Percentiles rank a stretch among this genome's conserved stretches.
Evolutionary conservation across 2,329 filamentous ascomycete species (phyloP).

Genomic region (Ophiosphaerella korrae): DNA sequence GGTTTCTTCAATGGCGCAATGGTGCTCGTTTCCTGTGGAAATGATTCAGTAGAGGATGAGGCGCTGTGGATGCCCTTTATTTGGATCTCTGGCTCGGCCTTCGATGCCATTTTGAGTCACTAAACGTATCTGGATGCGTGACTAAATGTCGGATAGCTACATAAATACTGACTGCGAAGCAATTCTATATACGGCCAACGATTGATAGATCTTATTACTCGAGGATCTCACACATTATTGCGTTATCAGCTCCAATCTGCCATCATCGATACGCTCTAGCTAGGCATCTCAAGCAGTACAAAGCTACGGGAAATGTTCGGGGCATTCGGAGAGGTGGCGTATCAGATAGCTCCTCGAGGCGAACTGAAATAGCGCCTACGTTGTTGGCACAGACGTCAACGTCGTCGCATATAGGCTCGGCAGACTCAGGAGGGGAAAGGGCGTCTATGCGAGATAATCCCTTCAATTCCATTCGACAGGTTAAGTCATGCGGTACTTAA

Average conservation of each 20-base stretch:
- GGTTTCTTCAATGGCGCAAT: slow-evolving; percentile 15
- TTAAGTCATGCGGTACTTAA: neutral
- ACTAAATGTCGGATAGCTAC: no score
- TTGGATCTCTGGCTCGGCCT: neutral
- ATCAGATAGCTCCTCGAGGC: neutral
- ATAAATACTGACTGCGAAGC: no score
- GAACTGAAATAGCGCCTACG: neutral
- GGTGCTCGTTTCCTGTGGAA: neutral
- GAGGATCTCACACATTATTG: slow-evolving; percentile 3
- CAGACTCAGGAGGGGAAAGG: no score
- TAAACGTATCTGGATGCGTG: neutral
- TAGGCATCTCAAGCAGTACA: neutral
- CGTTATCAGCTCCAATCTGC: slow-evolving; percentile 13
- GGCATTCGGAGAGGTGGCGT: neutral
- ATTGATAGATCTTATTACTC: neutral
- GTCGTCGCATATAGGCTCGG: no score
- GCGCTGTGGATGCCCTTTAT: slow-evolving; percentile 2
- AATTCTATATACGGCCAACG: no score
- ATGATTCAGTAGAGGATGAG: slow-evolving; percentile 11
- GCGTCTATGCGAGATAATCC: slow-evolving; percentile 3
- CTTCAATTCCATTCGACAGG: neutral
- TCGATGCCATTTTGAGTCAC: neutral
- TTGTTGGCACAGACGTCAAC: no score
- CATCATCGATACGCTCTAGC: slow-evolving; percentile 9
- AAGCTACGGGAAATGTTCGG: slow-evolving; percentile 2